Base-by-base conservation (phyloP, 2,329 filamentous ascomycete genomes). In the Fusarium verticillioides region DNA sequence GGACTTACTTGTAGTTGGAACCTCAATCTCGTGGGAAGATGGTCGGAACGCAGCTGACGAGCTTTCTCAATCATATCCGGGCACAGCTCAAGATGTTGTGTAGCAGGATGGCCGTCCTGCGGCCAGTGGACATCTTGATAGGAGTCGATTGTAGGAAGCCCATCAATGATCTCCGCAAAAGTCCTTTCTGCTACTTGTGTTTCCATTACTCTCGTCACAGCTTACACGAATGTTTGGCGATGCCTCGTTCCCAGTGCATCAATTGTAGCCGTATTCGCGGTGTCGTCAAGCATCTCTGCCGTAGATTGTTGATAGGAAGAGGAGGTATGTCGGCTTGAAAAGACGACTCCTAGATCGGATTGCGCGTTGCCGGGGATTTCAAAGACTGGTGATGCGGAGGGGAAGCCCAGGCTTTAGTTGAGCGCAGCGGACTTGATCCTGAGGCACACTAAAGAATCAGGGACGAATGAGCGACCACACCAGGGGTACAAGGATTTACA, bases 161-260 rank as follows among this genome's bases (percentile, higher is more conserved):
- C 69, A 16, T 73, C 70, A 37, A 73, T 40, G 13, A 73, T 73
- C 36, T 73, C 28, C 0, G 66, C 66, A 1, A 49, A 62, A 0
- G 69, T 61, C 11, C 26, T 23, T n/a, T 60, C 69, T 7, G 42
- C 44, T 0, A 46, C 9, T 3, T 53, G 23, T 23, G 67, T 65
- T 10, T 46, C 42, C 15, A 69, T 1, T 5, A 69, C 13, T 26
- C 49, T 63, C 11, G 0, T 4, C 7, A 70, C 2, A 7, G 59
- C 18, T 42, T 28, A 26, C 2, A 26, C 21, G 2, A 69, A 52
- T 21, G 52, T 52, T 2, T 59, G 3, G 0, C 4, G 26, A 30
- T 46, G 40, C 9, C 2, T 1, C 5, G 16, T 32, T 2, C 4
- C 30, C 16, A 58, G 40, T 4, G 2, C 18, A 15, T 62, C 18